Base-by-base conservation (phyloP, 2,329 filamentous ascomycete species). In the Paecilomyces niveus region DNA sequence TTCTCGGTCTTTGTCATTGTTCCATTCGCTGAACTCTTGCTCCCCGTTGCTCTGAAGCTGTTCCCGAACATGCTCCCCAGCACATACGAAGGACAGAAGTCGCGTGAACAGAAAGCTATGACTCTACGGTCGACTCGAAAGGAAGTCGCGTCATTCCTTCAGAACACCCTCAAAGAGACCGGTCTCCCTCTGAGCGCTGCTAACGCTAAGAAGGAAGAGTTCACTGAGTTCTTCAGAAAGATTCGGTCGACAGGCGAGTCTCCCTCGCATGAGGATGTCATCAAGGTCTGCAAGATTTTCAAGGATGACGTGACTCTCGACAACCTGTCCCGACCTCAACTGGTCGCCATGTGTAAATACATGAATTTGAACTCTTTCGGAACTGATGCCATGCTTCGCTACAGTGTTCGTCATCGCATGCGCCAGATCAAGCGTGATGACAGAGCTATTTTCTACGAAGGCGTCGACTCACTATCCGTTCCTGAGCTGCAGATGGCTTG, bases 271-370 rank as follows among this genome's bases (percentile, higher is more conserved):
- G 84, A 92, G 64, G 94, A 99, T 71, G 91, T 99, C 63, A 96
- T 99, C 81, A 96, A 94, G 78, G 93, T 99, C 63, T 97, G 94
- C 86, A 95, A 97, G 82, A 89, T 96, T 64, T 99, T 99, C 85
- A 95, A 94, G 75, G 94, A 99, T 72, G 94, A 99, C 74, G 74
- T 99, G 68, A 99, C 94, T 0, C 83, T 99, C 32, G 94, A 99
- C 85, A 99, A 99, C 77, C 80, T 99, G 64, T 97, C 92, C 18
- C 85, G 94, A 62, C 94, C 94, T 15, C 94, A 99, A 77, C 81
- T 99, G 55, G 93, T 99, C 31, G 96, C 89, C 58, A 99, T 97
- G 84, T 97, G 94, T 82, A 89, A 90, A 61, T 99, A 99, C 80
- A 92, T 99, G 88, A 97, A 95, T 77, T 84, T 99, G 58, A 94